phyloP scores from a whole-genome alignment of 345 rosid genomes.

The Abelmoschus esculentus region DNA sequence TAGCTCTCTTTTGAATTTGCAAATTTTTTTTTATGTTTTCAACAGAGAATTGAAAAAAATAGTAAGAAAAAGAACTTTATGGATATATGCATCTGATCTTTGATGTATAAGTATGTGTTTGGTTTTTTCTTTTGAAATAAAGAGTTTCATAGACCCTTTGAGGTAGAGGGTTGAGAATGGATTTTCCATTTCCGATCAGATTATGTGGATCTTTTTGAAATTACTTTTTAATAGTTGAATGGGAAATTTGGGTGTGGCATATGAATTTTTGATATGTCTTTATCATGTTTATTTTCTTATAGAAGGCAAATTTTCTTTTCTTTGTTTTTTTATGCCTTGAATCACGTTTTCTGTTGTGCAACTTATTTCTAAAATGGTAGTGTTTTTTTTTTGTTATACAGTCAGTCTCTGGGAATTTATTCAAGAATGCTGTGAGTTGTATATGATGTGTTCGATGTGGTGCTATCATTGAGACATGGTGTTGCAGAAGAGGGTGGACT shows the following conservation, averaged over 20 bases:
- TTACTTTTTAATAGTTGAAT: background rate
- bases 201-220: conserved; percentile 23
- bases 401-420: background rate
- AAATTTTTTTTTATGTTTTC: background rate
- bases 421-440: conserved; percentile 8
- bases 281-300: background rate
- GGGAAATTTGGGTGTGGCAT: background rate
- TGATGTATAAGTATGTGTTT: too few species aligned
- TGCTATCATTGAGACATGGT: conserved; percentile 68
- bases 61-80: too few species aligned
- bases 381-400: background rate
- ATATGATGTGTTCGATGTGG: conserved; percentile 32
- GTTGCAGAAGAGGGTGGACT: conserved; percentile 71
- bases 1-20: background rate
- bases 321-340: background rate
- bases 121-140: background rate
- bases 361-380: background rate
- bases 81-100: background rate
- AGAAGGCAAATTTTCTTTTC: background rate
- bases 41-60: background rate
- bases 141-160: background rate
- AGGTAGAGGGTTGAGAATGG: background rate
- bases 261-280: background rate
- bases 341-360: background rate
- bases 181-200: conserved; percentile 9